Evolutionary conservation across 805 yeast genomes (phyloP).

Genomic region (Grigorovia transvaalensis): DNA sequence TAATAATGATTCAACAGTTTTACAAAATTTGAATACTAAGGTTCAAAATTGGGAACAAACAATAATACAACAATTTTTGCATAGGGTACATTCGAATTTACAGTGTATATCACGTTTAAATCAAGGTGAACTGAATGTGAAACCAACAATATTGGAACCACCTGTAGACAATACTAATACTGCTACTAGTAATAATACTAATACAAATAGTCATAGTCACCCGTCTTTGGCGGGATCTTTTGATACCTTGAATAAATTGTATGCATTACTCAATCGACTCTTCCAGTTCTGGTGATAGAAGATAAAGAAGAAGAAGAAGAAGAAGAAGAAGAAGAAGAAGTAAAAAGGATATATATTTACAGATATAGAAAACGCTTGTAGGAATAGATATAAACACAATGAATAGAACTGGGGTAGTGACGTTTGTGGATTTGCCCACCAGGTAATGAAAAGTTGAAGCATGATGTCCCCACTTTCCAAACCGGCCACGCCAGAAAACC

Average conservation of each 20-base stretch:
- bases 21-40: background rate
- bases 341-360: too few relatives aligned
- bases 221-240: constrained; percentile 10
- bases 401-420: too few relatives aligned
- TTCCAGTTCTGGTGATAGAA: constrained; percentile 24
- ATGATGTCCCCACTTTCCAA: too few relatives aligned
- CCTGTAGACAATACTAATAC: constrained; percentile 5
- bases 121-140: constrained; percentile 19
- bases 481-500: too few relatives aligned
- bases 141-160: constrained; percentile 23
- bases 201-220: constrained; percentile 7
- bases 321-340: too few relatives aligned
- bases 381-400: too few relatives aligned
- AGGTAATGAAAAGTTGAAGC: too few relatives aligned
- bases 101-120: constrained; percentile 29
- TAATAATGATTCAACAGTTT: background rate
- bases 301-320: too few relatives aligned
- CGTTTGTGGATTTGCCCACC: too few relatives aligned
- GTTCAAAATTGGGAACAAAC: constrained; percentile 9
- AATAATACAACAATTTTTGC: constrained; percentile 22
- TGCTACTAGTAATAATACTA: background rate
- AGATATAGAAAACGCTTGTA: too few relatives aligned
- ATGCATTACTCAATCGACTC: constrained; percentile 24
- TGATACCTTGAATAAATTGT: constrained; percentile 25
- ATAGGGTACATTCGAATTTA: constrained; percentile 28